These are phyloP conservation scores for Cyberlindnera sargentensis DNA, from an alignment of 805 yeast species.

Conservation along the genomic window DNA sequence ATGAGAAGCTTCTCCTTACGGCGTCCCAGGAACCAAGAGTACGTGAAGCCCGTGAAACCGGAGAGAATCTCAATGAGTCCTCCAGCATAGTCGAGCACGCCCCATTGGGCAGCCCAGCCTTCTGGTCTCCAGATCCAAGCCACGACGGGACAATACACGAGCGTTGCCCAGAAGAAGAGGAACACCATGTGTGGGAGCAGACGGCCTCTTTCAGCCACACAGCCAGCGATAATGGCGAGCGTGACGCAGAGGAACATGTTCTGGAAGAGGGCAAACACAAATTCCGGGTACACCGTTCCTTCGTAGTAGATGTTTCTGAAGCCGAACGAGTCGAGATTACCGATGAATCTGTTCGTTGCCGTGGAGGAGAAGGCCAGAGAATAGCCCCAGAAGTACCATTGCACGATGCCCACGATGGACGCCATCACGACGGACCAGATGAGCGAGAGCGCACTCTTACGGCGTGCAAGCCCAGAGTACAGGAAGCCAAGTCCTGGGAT, in stretches of 20 bases:
- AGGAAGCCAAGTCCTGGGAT: constrained; percentile 91
- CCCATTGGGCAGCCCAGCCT: constrained; percentile 94
- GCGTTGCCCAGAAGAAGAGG: constrained; percentile 80
- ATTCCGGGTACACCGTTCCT: constrained; percentile 59
- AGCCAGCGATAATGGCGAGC: constrained; percentile 84
- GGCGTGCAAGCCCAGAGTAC: constrained; percentile 84
- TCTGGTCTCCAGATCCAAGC: constrained; percentile 92
- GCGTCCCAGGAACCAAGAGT: constrained; percentile 73
- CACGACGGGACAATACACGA: constrained; percentile 91
- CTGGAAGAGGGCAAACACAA: constrained; percentile 81
- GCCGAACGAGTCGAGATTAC: constrained; percentile 79
- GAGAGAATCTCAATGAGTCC: constrained; percentile 93
- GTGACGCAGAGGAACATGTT: constrained; percentile 93
- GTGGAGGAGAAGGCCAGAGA: constrained; percentile 80
- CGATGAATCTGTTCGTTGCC: constrained; percentile 80
- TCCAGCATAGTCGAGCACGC: constrained; percentile 94
- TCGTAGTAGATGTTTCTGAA: constrained; percentile 59
- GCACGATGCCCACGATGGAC: constrained; percentile 67
- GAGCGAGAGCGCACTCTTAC: constrained; percentile 84
- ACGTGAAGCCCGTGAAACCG: constrained; percentile 87
- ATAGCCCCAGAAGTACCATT: constrained; percentile 99
- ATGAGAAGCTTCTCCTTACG: constrained; percentile 69
- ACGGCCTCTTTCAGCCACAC: constrained; percentile 89
- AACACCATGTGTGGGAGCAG: constrained; percentile 79
- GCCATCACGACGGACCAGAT: constrained; percentile 76